These are phyloP conservation scores for Linnemannia elongata DNA, from an alignment of 192 early-diverging fungal genomes.

Conservation along the genomic window DNA sequence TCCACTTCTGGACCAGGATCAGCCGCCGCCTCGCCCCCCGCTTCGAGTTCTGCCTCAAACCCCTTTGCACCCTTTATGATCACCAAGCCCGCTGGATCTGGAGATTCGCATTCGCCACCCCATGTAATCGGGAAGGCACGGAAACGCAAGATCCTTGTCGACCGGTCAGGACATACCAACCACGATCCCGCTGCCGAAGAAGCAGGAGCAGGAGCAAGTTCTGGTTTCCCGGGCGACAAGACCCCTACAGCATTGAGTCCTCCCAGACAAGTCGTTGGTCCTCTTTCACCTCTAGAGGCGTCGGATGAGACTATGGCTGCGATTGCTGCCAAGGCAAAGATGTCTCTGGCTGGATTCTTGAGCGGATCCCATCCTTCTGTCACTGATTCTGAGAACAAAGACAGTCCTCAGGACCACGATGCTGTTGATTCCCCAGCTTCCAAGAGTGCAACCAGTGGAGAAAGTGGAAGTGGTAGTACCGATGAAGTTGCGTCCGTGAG, in stretches of 20 bases:
- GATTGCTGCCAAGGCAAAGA: conserved; percentile 23
- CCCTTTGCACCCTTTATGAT: conserved; percentile 28
- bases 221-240: background rate
- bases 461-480: background rate
- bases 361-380: background rate
- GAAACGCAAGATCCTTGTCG: conserved; percentile 38
- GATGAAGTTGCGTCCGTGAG: background rate
- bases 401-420: background rate
- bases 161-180: conserved; percentile 18
- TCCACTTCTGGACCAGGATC: background rate
- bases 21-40: background rate
- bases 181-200: background rate
- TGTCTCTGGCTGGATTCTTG: conserved; percentile 10
- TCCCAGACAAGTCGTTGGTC: background rate
- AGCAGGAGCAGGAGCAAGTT: background rate
- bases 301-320: conserved; percentile 7
- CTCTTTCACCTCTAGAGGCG: background rate
- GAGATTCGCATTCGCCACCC: background rate
- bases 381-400: background rate
- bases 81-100: background rate
- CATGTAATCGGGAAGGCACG: conserved; percentile 25
- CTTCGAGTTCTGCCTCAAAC: background rate
- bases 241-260: conserved; percentile 17
- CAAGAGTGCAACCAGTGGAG: background rate
- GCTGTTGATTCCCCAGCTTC: too few species aligned